Evolutionary conservation across 1,284 basidiomycete species (phyloP).

Genomic region (Limonomyces culmigenus): DNA sequence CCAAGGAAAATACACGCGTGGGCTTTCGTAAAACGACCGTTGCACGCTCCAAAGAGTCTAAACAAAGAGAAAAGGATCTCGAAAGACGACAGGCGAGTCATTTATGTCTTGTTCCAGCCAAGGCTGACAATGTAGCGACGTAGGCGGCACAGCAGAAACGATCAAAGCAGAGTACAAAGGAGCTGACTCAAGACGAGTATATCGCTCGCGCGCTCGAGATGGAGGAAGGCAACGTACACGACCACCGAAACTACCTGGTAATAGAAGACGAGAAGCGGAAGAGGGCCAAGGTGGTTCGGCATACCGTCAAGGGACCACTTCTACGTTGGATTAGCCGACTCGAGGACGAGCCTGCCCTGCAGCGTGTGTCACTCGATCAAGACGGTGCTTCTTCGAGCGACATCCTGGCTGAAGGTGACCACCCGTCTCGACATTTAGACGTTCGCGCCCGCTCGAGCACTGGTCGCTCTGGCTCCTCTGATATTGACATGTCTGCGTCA

Average conservation of each 20-base stretch:
- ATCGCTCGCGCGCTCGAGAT: conserved; percentile 70
- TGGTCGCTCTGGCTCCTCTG: not conserved
- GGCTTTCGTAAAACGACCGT: too few relatives aligned
- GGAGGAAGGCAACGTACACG: conserved; percentile 70
- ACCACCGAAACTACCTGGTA: conserved; percentile 61
- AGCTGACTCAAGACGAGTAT: conserved; percentile 62
- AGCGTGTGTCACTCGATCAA: conserved; percentile 21
- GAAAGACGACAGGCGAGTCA: too few relatives aligned
- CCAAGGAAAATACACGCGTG: too few relatives aligned
- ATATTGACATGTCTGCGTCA: not conserved
- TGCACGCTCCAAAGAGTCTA: too few relatives aligned
- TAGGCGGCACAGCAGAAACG: too few relatives aligned
- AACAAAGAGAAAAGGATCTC: too few relatives aligned
- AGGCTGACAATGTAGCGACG: too few relatives aligned
- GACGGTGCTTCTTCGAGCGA: conserved; percentile 4
- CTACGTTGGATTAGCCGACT: conserved; percentile 56
- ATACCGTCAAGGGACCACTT: conserved; percentile 49
- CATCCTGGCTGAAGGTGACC: not conserved
- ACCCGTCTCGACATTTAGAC: too few relatives aligned
- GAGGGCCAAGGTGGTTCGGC: conserved; percentile 42
- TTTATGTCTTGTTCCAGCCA: too few relatives aligned
- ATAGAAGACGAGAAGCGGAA: conserved; percentile 70
- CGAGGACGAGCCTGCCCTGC: too few relatives aligned
- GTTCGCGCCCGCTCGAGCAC: conserved; percentile 1
- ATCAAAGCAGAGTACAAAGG: conserved; percentile 27